Conservation (phyloP, 2,329 filamentous ascomycete species). For the Microdochium nivale region DNA sequence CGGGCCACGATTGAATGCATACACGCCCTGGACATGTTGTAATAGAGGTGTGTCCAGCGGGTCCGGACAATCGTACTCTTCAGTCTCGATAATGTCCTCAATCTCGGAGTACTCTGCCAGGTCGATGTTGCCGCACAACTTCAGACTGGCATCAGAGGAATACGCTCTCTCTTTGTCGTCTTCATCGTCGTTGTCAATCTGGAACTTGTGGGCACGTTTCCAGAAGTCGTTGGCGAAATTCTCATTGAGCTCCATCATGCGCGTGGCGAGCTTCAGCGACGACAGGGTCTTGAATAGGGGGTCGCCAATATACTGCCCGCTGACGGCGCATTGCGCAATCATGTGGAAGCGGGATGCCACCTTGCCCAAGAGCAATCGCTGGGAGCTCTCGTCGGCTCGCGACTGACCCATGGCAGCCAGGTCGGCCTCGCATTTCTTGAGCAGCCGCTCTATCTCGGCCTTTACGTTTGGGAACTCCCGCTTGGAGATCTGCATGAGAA, state of each 20-base stretch:
- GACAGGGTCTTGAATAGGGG: conserved; percentile 16
- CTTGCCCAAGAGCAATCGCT: conserved; percentile 24
- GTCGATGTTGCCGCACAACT: conserved; percentile 3
- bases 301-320: conserved; percentile 24
- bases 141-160: not conserved
- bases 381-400: conserved; percentile 15
- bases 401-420: conserved; percentile 22
- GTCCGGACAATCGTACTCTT: conserved; percentile 11
- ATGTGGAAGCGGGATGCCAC: conserved; percentile 18
- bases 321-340: conserved; percentile 19
- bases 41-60: conserved; percentile 22
- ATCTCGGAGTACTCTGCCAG: conserved; percentile 5
- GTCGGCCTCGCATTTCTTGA: conserved; percentile 3
- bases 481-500: conserved; percentile 27
- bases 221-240: conserved; percentile 20
- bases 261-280: conserved; percentile 26
- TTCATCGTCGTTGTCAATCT: not conserved
- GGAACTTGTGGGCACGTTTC: conserved; percentile 11
- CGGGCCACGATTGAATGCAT: conserved; percentile 35
- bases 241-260: conserved; percentile 27
- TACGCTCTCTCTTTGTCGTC: conserved; percentile 4
- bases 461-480: conserved; percentile 21
- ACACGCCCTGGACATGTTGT: conserved; percentile 26
- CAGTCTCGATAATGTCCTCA: conserved; percentile 11
- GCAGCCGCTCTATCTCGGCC: conserved; percentile 14